These are phyloP conservation scores for Gynostemma pentaphyllum DNA, from an alignment of 306 rosid genomes.

Conservation along the genomic window DNA sequence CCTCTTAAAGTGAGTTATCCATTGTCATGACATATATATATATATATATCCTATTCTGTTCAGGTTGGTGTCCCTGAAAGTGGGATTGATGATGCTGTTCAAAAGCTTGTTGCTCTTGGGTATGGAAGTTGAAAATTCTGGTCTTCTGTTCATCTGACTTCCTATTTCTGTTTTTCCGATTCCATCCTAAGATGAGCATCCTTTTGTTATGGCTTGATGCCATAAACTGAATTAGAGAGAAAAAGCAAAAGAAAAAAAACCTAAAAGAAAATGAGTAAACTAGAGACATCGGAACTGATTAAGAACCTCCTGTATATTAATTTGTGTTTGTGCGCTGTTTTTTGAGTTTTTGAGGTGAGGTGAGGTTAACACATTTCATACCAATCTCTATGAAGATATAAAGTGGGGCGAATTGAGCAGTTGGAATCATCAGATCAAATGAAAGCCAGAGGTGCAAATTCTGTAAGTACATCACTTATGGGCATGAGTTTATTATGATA, in stretches of 20 bases:
- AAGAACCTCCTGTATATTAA: background rate
- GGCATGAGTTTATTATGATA: constrained; percentile 4
- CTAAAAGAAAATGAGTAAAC: background rate
- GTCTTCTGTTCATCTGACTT: background rate
- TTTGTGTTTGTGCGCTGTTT: background rate
- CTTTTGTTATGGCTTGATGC: constrained; percentile 1
- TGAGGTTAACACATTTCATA: background rate
- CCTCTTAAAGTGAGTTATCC: constrained; percentile 9
- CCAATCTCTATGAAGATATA: constrained; percentile 47
- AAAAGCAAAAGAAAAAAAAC: background rate
- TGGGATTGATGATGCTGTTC: constrained; percentile 94
- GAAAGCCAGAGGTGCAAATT: constrained; percentile 68
- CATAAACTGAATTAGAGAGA: background rate
- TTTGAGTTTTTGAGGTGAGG: background rate
- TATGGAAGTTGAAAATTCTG: constrained; percentile 29
- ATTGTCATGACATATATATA: no score
- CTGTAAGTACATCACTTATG: constrained; percentile 50
- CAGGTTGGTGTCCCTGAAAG: constrained; percentile 97
- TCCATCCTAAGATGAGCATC: background rate
- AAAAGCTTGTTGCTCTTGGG: constrained; percentile 92
- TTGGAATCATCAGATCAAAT: constrained; percentile 72
- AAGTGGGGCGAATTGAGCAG: constrained; percentile 96
- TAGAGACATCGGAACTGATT: background rate
- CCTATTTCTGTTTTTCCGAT: background rate
- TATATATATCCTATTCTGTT: constrained; percentile 11